Evolutionary conservation across 805 yeast species (phyloP).

Genomic region (Kodamaea leandrae): DNA sequence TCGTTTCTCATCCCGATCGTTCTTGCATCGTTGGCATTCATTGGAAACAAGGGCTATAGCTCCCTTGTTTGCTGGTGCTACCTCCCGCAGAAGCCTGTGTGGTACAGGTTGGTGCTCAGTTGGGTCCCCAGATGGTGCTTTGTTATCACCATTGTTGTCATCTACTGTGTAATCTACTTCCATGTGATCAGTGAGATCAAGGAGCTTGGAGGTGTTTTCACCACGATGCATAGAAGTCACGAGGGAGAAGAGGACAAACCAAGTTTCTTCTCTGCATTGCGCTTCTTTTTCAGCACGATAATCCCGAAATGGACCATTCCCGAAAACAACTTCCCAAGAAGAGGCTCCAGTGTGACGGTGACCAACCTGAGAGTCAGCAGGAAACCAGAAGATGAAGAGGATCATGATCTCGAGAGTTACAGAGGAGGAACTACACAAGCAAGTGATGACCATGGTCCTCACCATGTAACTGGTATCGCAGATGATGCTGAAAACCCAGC

Average conservation of each 20-base stretch:
- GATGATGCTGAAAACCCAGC: constrained; percentile 20
- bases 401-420: constrained; percentile 22
- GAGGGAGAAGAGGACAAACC: constrained; percentile 21
- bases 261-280: constrained; percentile 33
- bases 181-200: constrained; percentile 67
- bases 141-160: constrained; percentile 55
- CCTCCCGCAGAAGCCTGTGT: constrained; percentile 65
- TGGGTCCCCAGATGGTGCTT: constrained; percentile 82
- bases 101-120: constrained; percentile 70
- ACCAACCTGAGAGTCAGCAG: constrained; percentile 1
- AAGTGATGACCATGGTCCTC: constrained; percentile 16
- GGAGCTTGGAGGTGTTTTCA: constrained; percentile 48
- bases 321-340: constrained; percentile 11
- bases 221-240: constrained; percentile 26
- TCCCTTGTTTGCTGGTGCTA: constrained; percentile 77
- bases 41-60: constrained; percentile 45
- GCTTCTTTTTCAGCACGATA: constrained; percentile 24
- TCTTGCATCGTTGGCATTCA: constrained; percentile 71
- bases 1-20: constrained; percentile 62
- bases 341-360: constrained; percentile 5
- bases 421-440: background rate
- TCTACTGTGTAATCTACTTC: constrained; percentile 69
- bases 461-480: constrained; percentile 10
- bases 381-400: constrained; percentile 21
- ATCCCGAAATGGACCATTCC: constrained; percentile 32